Evolutionary conservation across 805 yeast genomes (phyloP), one percentile per base, ranked within the genome.

Genomic region (Yarrowia osloensis): DNA sequence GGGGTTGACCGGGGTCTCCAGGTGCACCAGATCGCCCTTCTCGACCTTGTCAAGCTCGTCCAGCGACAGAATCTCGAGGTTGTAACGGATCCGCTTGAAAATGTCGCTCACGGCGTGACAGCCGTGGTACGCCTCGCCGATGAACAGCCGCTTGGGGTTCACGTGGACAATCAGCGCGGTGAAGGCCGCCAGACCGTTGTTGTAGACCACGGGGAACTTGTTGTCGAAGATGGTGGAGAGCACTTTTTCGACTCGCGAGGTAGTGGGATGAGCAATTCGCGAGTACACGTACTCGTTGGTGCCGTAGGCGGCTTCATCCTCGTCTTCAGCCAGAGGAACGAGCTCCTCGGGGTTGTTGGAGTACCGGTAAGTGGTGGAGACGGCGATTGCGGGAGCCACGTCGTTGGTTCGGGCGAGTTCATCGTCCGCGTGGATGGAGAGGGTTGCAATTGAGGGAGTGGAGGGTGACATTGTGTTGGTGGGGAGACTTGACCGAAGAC

Each of bases 1-100:
- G 19, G 98, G 98, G 77, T 93, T 93, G 37, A 91, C 88, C 0
- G 98, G 98, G 0, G 96, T 86, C 77, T 91, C 97, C 61, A 91
- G 73, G 75, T 91, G 97, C 29, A 94, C 82, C 33, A 93, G 75
- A 74, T 94, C 98, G 49, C 86, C 97, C 73, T 79, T 77, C 65
- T 78, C 75, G 67, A 90, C 80, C 52, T 59, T 42, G 31, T 59
- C 65, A 57, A 85, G 82, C 6, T 81, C 86, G 35, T 73, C 77
- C 21, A 76, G 68, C 1, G 73, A 71, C 44, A 68, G 68, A 19
- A 74, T 68, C 67, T 77, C 70, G 24, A 75, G 54, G 15, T 47
- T 22, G 5, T 88, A 89, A 50, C 82, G 80, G 68, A 87, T 83
- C 70, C 96, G 82, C 12, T 84, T 77, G 71, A 88, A 81, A 15